Percentiles rank a stretch among this genome's conserved stretches.
These are phyloP conservation scores for Ophiocordyceps camponoti-leonardi DNA, from an alignment of 2,329 filamentous ascomycete species.

Conservation along the genomic window DNA sequence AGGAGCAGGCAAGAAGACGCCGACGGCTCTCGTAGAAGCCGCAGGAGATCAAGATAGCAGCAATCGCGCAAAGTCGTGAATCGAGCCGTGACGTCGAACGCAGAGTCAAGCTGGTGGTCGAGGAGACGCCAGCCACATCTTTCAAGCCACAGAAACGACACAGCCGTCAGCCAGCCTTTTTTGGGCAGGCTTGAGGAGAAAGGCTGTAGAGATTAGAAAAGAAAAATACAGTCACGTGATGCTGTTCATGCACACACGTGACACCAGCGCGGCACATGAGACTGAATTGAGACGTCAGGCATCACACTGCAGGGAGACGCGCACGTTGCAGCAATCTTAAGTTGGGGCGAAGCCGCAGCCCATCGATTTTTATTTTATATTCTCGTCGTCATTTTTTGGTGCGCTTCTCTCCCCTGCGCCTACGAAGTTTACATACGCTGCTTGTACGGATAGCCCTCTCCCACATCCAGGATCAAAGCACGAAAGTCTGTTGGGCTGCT, in stretches of 20 bases:
- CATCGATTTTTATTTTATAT: neutral
- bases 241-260: neutral
- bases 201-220: neutral
- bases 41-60: neutral
- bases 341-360: neutral
- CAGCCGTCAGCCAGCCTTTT: neutral
- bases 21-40: neutral
- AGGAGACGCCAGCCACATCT: neutral
- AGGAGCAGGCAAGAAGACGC: neutral
- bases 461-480: too few relatives aligned
- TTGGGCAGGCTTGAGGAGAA: neutral
- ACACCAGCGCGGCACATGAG: neutral
- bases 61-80: conserved; percentile 4
- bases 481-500: neutral
- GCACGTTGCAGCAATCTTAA: neutral
- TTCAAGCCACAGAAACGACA: neutral
- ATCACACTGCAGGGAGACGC: neutral
- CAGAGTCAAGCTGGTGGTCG: neutral
- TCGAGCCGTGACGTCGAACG: conserved; percentile 12
- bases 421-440: neutral
- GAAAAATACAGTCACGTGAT: neutral
- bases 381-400: neutral
- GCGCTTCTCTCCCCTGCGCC: neutral
- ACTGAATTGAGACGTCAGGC: neutral
- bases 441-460: neutral